A percentile compares a stretch with the other conserved stretches of the same genome.
phyloP scores from a whole-genome alignment of 148 eudicot species.

The Fallopia convolvulus region DNA sequence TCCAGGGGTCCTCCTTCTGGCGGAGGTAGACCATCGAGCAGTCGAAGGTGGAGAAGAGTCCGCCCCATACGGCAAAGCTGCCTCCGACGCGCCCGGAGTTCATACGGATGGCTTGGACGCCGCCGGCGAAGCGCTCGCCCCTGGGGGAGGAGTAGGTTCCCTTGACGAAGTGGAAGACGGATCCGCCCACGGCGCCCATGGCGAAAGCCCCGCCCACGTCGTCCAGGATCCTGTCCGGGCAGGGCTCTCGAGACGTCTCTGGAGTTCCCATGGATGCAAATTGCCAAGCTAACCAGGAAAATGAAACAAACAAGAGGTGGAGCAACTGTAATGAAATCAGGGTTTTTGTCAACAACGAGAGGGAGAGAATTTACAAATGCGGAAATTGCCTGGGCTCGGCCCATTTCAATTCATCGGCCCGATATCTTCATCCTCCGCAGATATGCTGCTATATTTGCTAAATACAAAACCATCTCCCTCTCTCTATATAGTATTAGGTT shows the following conservation, averaged over 20 bases:
- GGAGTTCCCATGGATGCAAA: constrained; percentile 50
- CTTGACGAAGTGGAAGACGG: constrained; percentile 59
- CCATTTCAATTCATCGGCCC: no score
- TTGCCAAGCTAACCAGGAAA: not conserved
- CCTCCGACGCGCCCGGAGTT: constrained; percentile 60
- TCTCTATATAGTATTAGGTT: no score
- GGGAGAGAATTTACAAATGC: no score
- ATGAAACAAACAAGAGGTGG: not conserved
- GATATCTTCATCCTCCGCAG: no score
- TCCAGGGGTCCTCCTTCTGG: constrained; percentile 87
- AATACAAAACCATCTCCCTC: no score
- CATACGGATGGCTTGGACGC: constrained; percentile 44
- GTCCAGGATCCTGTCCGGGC: constrained; percentile 77
- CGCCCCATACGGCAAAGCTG: constrained; percentile 72
- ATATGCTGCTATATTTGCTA: no score
- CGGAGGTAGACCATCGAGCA: constrained; percentile 53
- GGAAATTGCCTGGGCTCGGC: no score
- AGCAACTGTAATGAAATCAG: no score
- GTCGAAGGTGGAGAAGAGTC: constrained; percentile 58
- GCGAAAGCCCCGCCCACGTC: constrained; percentile 70
- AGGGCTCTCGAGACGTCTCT: constrained; percentile 63
- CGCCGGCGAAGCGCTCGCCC: constrained; percentile 51
- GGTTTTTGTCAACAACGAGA: no score
- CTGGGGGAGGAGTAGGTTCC: constrained; percentile 44
- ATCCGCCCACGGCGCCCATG: constrained; percentile 68